phyloP scores from a whole-genome alignment of 2,329 filamentous ascomycete species.

The Scytalidium sp. region DNA sequence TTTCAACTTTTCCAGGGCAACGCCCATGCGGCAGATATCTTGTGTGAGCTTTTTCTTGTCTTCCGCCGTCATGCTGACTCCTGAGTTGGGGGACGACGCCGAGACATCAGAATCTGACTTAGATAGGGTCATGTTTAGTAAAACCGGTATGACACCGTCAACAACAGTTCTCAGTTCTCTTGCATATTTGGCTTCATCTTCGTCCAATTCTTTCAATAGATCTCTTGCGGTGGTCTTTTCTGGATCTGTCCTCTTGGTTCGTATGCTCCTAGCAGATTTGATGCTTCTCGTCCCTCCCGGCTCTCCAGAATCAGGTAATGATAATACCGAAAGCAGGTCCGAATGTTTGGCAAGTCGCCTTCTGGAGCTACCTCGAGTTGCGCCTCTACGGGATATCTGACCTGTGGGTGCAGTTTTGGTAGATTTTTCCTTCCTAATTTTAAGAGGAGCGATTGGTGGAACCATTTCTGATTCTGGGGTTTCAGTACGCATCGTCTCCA shows the following conservation, averaged over 20 bases:
- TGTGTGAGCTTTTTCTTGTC: slow-evolving; percentile 61
- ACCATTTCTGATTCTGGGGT: slow-evolving; percentile 14
- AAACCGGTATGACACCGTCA: slow-evolving; percentile 90
- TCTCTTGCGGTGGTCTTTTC: slow-evolving; percentile 70
- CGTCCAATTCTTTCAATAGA: slow-evolving; percentile 73
- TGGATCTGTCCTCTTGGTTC: slow-evolving; percentile 66
- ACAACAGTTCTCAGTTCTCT: slow-evolving; percentile 90
- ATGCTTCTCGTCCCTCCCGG: slow-evolving; percentile 64
- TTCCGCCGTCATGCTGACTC: slow-evolving; percentile 39
- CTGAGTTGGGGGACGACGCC: slow-evolving; percentile 64
- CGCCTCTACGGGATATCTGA: slow-evolving; percentile 27
- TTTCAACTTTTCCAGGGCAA: slow-evolving; percentile 81
- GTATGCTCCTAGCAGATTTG: slow-evolving; percentile 73
- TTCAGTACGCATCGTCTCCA: slow-evolving; percentile 21
- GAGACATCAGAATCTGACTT: slow-evolving; percentile 63
- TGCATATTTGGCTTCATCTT: slow-evolving; percentile 85
- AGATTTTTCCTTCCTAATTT: neutral
- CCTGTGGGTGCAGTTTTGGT: slow-evolving; percentile 34
- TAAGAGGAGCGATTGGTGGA: no score
- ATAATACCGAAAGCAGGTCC: slow-evolving; percentile 90
- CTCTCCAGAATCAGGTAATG: slow-evolving; percentile 58
- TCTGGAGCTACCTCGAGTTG: slow-evolving; percentile 37
- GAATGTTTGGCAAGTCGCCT: slow-evolving; percentile 84
- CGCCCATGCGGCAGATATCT: slow-evolving; percentile 91
- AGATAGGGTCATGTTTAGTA: slow-evolving; percentile 80